These are phyloP conservation scores for Hypoxylon sp. DNA, from an alignment of 2,329 filamentous ascomycete species.

Conservation along the genomic window DNA sequence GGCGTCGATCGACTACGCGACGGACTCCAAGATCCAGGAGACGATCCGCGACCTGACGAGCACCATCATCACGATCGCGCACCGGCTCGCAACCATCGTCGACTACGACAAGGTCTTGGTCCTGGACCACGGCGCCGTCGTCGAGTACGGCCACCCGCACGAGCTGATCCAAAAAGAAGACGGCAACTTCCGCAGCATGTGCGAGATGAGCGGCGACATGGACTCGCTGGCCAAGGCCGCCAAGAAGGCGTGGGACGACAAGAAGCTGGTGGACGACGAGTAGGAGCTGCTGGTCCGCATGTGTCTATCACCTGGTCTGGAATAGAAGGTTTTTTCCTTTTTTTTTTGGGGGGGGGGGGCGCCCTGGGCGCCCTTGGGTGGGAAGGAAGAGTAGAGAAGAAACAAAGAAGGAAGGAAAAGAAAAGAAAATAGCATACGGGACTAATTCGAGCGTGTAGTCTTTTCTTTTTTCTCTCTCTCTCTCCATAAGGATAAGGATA, in stretches of 20 bases:
- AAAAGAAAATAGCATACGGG: slow-evolving; percentile 23
- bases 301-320: slow-evolving; percentile 8
- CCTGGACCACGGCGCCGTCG: slow-evolving; percentile 85
- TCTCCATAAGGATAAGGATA: no score
- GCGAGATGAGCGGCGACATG: slow-evolving; percentile 71
- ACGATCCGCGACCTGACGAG: slow-evolving; percentile 93
- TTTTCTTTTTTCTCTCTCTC: no score
- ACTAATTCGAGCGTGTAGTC: no score
- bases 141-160: slow-evolving; percentile 92
- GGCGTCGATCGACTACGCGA: slow-evolving; percentile 95
- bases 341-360: no score
- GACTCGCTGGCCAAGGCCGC: slow-evolving; percentile 64
- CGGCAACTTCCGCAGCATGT: slow-evolving; percentile 73
- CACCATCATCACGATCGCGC: slow-evolving; percentile 96
- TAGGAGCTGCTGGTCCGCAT: slow-evolving; percentile 37
- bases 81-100: slow-evolving; percentile 94
- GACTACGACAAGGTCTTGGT: slow-evolving; percentile 99
- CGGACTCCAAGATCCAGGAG: slow-evolving; percentile 94
- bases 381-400: no score
- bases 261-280: slow-evolving; percentile 55
- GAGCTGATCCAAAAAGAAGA: slow-evolving; percentile 78
- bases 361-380: no score
- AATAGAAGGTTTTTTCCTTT: neutral
- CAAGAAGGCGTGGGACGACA: slow-evolving; percentile 62
- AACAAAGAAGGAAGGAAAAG: no score